Evolutionary conservation across 495 filamentous ascomycete genomes (phyloP).

Genomic region (Aspergillus hancockii): DNA sequence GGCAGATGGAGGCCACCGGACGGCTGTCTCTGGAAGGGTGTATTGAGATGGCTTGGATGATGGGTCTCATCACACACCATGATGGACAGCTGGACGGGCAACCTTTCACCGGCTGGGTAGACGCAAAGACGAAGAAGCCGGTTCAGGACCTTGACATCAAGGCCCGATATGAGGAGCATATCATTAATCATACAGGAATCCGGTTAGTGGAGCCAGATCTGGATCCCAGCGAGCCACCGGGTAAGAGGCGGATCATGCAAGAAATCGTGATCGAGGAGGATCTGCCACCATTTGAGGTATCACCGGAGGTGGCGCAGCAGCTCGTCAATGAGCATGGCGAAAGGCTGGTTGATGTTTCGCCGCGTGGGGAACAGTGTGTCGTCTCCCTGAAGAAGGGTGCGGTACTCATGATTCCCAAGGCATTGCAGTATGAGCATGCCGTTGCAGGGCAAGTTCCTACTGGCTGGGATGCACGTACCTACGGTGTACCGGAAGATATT

Average conservation of each 20-base stretch:
- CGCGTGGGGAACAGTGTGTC: constrained; percentile 82
- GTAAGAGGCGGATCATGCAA: constrained; percentile 96
- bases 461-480: constrained; percentile 92
- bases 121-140: constrained; percentile 88
- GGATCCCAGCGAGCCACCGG: constrained; percentile 90
- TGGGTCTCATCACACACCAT: constrained; percentile 98
- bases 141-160: constrained; percentile 99
- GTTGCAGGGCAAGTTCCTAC: constrained; percentile 96
- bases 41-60: constrained; percentile 99
- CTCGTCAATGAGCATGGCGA: constrained; percentile 96
- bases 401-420: constrained; percentile 91
- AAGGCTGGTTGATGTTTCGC: constrained; percentile 95
- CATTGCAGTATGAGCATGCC: constrained; percentile 91
- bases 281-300: constrained; percentile 93
- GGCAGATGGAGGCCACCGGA: constrained; percentile 98
- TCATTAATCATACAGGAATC: constrained; percentile 95
- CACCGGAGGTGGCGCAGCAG: constrained; percentile 94
- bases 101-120: constrained; percentile 96
- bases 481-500: constrained; percentile 96
- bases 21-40: constrained; percentile 97
- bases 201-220: constrained; percentile 96
- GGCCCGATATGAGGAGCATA: constrained; percentile 91
- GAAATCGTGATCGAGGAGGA: constrained; percentile 97
- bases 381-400: constrained; percentile 95
- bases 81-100: constrained; percentile 96